Base-by-base conservation (phyloP, 495 filamentous ascomycete species). In the Talaromyces thailandensis region DNA sequence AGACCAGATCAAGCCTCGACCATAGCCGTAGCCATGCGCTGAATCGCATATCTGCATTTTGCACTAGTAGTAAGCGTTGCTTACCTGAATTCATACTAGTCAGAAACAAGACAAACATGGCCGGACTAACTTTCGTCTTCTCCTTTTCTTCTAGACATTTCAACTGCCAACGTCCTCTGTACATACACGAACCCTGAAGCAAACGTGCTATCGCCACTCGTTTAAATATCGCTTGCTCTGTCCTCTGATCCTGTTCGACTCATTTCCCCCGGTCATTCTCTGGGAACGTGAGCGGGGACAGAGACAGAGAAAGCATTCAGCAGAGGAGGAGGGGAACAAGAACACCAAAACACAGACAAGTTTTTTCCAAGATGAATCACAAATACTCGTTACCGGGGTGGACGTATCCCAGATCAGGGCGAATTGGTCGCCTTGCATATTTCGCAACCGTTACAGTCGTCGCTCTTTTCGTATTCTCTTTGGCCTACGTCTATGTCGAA, bases 321-420 rank as follows among this genome's bases (percentile, higher is more conserved):
- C 55, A 31, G 11, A 35, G 28, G 8, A 25, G 85, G 68, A 12
- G 86, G 78, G 11, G 26, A 48, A 32, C 11, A 51, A 18, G 23
- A 31, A 28, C 7, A 45, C 32, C 18, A 35, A 51, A 25, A 50
- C 6, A 16, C 9, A 35, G 31, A 35, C 31, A 35, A 35, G 12
- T 12, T 11, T 52, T 55, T 23, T 3, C 45, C 12, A 23, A 58
- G 52, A 59, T 59, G 57, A 59, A 59, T 16, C 23, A 40, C 25
- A 59, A 59, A 59, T 59, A 59, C 32, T 61, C 43, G 12, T 3
- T 61, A 16, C 59, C 59, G 40, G 40, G 43, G 7, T 61, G 59
- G 59, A 21, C 59, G n/a, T 61, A 61, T 35, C 21, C 55, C 59
- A 29, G 59, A 14, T 25, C 59, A 52, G 40, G 59, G 45, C 59